Conservation (phyloP, 1,284 basidiomycete genomes). For the Irpex lacteus region DNA sequence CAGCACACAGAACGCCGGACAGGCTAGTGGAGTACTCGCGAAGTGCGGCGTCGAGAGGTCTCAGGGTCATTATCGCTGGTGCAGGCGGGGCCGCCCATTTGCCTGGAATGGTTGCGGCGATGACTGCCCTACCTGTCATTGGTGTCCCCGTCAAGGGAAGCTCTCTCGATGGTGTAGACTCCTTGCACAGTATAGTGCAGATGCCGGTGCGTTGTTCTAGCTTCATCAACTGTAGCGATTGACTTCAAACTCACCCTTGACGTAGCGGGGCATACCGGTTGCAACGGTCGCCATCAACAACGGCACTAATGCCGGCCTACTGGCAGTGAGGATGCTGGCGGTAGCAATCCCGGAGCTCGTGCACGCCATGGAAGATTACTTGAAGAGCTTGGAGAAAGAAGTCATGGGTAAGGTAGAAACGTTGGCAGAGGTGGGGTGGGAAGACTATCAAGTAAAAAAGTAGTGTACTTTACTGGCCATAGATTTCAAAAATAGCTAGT, state of each 20-base stretch:
- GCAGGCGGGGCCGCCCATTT: conserved; percentile 97
- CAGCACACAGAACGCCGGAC: conserved; percentile 93
- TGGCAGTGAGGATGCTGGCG: conserved; percentile 88
- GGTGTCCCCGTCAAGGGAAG: conserved; percentile 98
- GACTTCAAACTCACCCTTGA: conserved; percentile 10
- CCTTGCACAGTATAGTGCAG: conserved; percentile 95
- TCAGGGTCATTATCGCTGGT: conserved; percentile 86
- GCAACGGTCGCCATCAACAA: conserved; percentile 99
- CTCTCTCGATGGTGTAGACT: conserved; percentile 93
- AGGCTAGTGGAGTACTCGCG: conserved; percentile 84
- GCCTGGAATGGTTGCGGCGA: conserved; percentile 96
- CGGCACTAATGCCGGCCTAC: conserved; percentile 88
- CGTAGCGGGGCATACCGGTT: conserved; percentile 90
- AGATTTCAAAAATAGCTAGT: neutral
- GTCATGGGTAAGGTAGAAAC: conserved; percentile 83
- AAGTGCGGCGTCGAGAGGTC: conserved; percentile 73
- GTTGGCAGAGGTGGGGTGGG: conserved; percentile 84
- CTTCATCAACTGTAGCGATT: neutral
- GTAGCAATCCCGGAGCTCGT: conserved; percentile 70
- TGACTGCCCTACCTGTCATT: conserved; percentile 92
- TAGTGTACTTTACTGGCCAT: conserved; percentile 11
- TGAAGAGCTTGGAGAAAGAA: conserved; percentile 75
- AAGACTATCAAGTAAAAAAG: conserved; percentile 62
- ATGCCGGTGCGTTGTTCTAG: conserved; percentile 79
- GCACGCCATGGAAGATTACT: conserved; percentile 73